Percentiles rank a stretch among this genome's conserved stretches.
phyloP scores from a whole-genome alignment of 768 basidiomycete species.

The Mycena latifolia region DNA sequence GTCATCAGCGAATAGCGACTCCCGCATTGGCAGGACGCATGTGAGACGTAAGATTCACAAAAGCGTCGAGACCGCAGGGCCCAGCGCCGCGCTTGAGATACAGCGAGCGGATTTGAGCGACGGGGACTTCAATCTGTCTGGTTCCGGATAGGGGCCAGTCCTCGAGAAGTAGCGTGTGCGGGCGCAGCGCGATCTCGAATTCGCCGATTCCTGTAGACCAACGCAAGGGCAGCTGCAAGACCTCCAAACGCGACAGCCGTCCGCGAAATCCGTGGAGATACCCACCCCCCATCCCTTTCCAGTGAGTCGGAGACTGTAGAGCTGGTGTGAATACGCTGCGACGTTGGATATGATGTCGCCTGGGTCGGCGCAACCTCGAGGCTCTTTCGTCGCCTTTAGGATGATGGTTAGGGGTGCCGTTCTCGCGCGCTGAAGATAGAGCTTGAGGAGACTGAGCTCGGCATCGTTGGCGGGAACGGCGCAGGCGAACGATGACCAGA shows the following conservation, averaged over 20 bases:
- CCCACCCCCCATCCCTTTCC: not conserved
- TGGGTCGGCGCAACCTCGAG: too few relatives aligned
- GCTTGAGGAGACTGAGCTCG: not conserved
- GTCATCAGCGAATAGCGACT: not conserved
- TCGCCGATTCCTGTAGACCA: not conserved
- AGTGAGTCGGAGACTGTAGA: not conserved
- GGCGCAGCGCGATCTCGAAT: conserved; percentile 5
- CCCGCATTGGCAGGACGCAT: too few relatives aligned
- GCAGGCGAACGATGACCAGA: conserved; percentile 5
- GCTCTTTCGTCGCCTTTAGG: not conserved
- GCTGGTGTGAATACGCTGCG: not conserved
- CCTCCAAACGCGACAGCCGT: not conserved
- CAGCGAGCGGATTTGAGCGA: not conserved
- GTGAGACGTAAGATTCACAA: not conserved
- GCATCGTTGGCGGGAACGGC: not conserved
- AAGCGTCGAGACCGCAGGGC: not conserved
- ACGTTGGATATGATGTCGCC: too few relatives aligned
- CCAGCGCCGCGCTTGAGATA: not conserved
- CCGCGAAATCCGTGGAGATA: not conserved
- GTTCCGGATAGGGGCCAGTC: not conserved
- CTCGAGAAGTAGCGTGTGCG: not conserved
- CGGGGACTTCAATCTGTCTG: too few relatives aligned
- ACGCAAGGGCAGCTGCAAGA: not conserved
- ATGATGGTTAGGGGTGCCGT: not conserved
- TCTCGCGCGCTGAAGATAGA: not conserved